Conservation (phyloP, 2,329 filamentous ascomycete species). For the Teratosphaeria epicoccoides region DNA sequence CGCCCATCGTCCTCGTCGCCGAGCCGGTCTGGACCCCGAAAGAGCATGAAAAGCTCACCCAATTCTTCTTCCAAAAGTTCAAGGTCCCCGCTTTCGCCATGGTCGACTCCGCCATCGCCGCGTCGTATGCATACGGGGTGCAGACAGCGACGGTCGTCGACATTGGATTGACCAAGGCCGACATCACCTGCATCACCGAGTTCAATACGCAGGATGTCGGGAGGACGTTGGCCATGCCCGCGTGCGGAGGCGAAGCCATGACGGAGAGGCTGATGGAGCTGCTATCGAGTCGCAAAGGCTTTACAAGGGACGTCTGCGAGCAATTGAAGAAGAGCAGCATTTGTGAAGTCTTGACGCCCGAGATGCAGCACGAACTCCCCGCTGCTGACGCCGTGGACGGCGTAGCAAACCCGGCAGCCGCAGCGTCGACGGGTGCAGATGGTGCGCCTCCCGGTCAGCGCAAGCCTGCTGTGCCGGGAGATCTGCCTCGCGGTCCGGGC, state of each 20-base stretch:
- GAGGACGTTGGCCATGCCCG: conserved; percentile 48
- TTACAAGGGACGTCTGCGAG: conserved; percentile 53
- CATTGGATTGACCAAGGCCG: conserved; percentile 83
- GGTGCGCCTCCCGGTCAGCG: conserved; percentile 35
- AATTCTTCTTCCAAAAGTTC: conserved; percentile 96
- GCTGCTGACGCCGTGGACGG: conserved; percentile 33
- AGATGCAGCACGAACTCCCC: conserved; percentile 38
- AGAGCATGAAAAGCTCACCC: conserved; percentile 77
- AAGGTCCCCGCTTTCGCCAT: conserved; percentile 86
- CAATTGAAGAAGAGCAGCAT: conserved; percentile 54
- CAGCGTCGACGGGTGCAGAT: conserved; percentile 44
- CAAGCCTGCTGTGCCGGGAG: conserved; percentile 31
- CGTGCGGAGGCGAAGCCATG: conserved; percentile 80
- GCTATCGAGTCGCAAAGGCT: conserved; percentile 45
- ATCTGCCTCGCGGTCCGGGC: conserved; percentile 43
- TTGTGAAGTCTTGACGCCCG: conserved; percentile 49
- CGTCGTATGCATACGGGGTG: conserved; percentile 69
- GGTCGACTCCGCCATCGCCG: conserved; percentile 78
- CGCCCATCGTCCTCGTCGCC: conserved; percentile 79
- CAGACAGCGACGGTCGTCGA: conserved; percentile 78
- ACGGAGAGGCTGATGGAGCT: conserved; percentile 62
- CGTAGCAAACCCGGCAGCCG: conserved; percentile 43
- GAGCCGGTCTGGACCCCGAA: conserved; percentile 84
- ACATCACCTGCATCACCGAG: conserved; percentile 82
- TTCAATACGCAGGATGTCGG: conserved; percentile 62